Conservation (phyloP, 2,329 filamentous ascomycete species). For the Dactylellina drechsleri region DNA sequence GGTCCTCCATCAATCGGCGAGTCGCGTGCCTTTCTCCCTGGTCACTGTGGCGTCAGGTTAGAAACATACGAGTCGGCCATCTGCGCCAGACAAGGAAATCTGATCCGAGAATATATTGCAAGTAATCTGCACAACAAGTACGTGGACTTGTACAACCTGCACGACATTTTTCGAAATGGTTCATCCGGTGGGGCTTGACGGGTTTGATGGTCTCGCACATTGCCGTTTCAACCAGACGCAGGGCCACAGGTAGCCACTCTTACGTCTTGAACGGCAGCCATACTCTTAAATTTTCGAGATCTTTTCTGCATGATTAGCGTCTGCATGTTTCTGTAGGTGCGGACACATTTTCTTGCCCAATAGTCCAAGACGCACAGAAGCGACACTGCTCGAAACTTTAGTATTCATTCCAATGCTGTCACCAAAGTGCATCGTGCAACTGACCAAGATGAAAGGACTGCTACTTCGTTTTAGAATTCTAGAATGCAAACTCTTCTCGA, state of each 20-base stretch:
- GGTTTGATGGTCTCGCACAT: constrained; percentile 36
- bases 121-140: not conserved
- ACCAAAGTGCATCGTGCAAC: no score
- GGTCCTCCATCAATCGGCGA: constrained; percentile 36
- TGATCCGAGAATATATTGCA: constrained; percentile 31
- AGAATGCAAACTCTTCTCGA: not conserved
- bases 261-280: constrained; percentile 8
- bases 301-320: constrained; percentile 28
- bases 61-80: constrained; percentile 8
- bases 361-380: not conserved
- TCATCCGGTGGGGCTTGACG: constrained; percentile 19
- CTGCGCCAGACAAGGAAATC: constrained; percentile 19
- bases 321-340: constrained; percentile 48
- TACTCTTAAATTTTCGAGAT: constrained; percentile 1
- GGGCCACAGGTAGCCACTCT: constrained; percentile 20
- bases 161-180: constrained; percentile 10
- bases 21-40: constrained; percentile 42
- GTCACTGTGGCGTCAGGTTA: constrained; percentile 33
- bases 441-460: no score
- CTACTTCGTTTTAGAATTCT: not conserved
- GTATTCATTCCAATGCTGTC: no score
- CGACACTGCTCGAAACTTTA: not conserved
- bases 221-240: constrained; percentile 23
- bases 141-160: constrained; percentile 18
- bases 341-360: constrained; percentile 37